Percentiles rank a stretch among this genome's conserved stretches.
These are phyloP conservation scores for Fusarium sp. DNA, from an alignment of 2,329 filamentous ascomycete species.

Conservation along the genomic window DNA sequence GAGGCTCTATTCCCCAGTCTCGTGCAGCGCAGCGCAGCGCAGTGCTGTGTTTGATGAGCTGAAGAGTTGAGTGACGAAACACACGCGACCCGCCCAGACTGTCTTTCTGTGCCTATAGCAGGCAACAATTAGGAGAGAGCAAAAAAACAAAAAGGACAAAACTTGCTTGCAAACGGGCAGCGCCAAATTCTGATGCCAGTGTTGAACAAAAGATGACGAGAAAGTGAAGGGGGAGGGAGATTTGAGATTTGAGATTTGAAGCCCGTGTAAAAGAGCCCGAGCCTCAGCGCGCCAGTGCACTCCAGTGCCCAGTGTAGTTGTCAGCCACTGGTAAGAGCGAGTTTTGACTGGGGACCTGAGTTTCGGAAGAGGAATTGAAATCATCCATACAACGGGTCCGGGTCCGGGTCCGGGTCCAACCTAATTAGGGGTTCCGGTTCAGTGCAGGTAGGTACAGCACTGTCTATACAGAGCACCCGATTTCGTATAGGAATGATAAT, in stretches of 20 bases:
- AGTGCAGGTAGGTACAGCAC: no score
- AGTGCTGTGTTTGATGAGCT: constrained; percentile 11
- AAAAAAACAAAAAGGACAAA: constrained; percentile 8
- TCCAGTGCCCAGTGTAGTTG: constrained; percentile 10
- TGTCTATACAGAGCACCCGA: no score
- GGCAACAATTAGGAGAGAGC: background rate
- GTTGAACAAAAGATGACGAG: constrained; percentile 10
- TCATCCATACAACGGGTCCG: constrained; percentile 3
- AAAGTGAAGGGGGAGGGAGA: constrained; percentile 15
- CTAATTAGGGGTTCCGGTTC: background rate
- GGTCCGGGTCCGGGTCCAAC: background rate
- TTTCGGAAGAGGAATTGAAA: constrained; percentile 24
- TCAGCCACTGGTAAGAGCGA: constrained; percentile 13
- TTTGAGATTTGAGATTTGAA: constrained; percentile 1
- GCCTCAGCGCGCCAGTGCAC: constrained; percentile 21
- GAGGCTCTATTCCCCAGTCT: constrained; percentile 30
- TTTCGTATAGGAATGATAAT: background rate
- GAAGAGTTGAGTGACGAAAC: constrained; percentile 5
- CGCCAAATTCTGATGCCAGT: constrained; percentile 7
- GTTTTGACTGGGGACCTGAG: background rate
- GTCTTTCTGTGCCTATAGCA: background rate
- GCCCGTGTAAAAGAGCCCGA: constrained; percentile 5
- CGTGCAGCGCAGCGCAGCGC: constrained; percentile 9
- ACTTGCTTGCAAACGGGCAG: background rate
- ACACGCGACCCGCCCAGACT: constrained; percentile 18